A percentile compares a stretch with the other conserved stretches of the same genome.
Evolutionary conservation across 2,329 filamentous ascomycete genomes (phyloP).

Genomic region (Aureobasidium sp.): DNA sequence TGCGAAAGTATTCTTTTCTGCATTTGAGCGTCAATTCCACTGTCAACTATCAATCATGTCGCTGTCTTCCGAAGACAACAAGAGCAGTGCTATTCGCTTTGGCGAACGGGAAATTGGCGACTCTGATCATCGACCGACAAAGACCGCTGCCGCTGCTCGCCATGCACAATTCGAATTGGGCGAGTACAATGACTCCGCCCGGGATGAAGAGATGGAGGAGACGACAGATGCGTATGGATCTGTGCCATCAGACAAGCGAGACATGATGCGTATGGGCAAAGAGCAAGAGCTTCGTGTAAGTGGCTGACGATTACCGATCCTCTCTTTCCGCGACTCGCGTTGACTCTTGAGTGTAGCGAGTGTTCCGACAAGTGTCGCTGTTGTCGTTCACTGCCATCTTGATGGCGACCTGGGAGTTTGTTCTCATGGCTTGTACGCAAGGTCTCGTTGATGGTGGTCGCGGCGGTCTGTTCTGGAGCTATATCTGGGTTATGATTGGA

Average conservation of each 20-base stretch:
- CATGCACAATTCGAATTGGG: constrained; percentile 5
- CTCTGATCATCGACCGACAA: not conserved
- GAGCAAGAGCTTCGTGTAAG: constrained; percentile 36
- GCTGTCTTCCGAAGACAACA: not conserved
- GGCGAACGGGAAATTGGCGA: constrained; percentile 2
- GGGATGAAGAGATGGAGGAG: constrained; percentile 8
- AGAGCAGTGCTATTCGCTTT: constrained; percentile 2
- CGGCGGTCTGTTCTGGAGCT: constrained; percentile 22
- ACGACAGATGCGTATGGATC: constrained; percentile 7
- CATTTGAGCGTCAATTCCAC: not conserved
- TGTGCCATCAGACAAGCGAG: constrained; percentile 25
- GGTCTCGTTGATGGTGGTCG: constrained; percentile 20
- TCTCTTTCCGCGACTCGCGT: no score
- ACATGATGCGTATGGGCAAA: constrained; percentile 43
- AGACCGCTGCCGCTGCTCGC: constrained; percentile 2
- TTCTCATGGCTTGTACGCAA: constrained; percentile 28
- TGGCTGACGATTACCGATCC: no score
- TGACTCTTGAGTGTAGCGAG: constrained; percentile 25
- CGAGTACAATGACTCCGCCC: not conserved
- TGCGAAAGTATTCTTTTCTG: no score
- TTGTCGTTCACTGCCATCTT: constrained; percentile 43
- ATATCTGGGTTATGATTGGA: constrained; percentile 20
- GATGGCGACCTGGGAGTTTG: constrained; percentile 45
- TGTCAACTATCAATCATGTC: not conserved
- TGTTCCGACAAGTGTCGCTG: constrained; percentile 41